A percentile compares a stretch with the other conserved stretches of the same genome.
These are phyloP conservation scores for Puccinia hordei DNA, from an alignment of 1,284 basidiomycete genomes.

Conservation along the genomic window DNA sequence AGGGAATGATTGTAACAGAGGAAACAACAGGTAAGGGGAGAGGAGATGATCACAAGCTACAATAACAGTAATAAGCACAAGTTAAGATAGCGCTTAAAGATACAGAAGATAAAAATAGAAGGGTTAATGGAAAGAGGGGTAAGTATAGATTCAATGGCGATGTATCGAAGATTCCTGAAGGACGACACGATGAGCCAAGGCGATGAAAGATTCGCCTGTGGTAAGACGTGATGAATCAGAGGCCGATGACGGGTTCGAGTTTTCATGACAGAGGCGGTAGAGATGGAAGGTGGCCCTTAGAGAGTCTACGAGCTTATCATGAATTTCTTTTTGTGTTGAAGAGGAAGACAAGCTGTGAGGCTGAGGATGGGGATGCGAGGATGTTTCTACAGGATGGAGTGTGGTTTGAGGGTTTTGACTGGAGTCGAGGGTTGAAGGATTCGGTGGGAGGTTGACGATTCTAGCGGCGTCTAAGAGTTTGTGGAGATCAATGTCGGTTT, in stretches of 20 bases:
- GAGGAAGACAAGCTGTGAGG: background rate
- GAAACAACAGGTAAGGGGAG: too few relatives aligned
- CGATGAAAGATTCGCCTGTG: constrained; percentile 9
- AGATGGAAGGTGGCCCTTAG: constrained; percentile 23
- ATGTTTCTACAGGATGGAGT: background rate
- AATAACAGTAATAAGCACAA: too few relatives aligned
- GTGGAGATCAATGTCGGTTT: background rate
- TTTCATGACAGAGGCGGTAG: background rate
- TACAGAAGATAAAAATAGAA: too few relatives aligned
- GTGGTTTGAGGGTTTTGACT: background rate
- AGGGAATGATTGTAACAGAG: too few relatives aligned
- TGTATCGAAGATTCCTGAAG: background rate
- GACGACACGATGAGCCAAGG: constrained; percentile 25
- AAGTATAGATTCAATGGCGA: constrained; percentile 52
- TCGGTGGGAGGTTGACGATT: constrained; percentile 5
- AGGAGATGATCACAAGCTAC: too few relatives aligned
- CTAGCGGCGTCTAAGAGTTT: background rate
- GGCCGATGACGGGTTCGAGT: background rate
- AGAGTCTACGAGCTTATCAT: constrained; percentile 5
- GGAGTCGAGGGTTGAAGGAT: background rate
- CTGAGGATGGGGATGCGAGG: background rate
- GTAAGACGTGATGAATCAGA: background rate
- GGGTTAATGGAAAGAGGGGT: too few relatives aligned
- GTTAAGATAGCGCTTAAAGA: too few relatives aligned
- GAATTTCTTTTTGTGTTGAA: background rate